Evolutionary conservation across 2,329 filamentous ascomycete genomes (phyloP).

Genomic region (Colletotrichum costaricense): DNA sequence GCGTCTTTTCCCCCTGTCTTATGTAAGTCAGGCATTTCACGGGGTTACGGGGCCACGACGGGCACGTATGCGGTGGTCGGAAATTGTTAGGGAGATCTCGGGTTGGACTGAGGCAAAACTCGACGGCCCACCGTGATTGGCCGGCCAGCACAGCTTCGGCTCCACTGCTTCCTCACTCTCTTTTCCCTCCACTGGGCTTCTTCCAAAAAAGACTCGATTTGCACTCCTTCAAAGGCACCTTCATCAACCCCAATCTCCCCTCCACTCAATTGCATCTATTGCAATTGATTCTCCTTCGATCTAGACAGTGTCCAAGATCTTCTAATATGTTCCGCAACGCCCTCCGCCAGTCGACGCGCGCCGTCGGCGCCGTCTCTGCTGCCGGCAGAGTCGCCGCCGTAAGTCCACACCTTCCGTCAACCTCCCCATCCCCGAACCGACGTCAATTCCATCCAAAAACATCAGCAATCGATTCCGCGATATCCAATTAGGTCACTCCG

Average conservation of each 20-base stretch:
- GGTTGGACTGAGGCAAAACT: conserved; percentile 38
- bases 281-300: conserved; percentile 71
- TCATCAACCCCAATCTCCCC: conserved; percentile 67
- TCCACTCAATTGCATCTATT: conserved; percentile 70
- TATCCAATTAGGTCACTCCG: conserved; percentile 46
- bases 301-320: conserved; percentile 64
- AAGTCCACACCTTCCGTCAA: conserved; percentile 65
- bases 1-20: neutral
- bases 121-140: conserved; percentile 28
- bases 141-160: conserved; percentile 31
- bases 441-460: conserved; percentile 59
- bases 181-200: conserved; percentile 55
- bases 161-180: conserved; percentile 46
- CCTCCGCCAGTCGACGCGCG: conserved; percentile 95
- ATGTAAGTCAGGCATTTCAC: conserved; percentile 15
- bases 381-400: conserved; percentile 92
- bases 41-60: conserved; percentile 24
- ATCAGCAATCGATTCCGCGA: conserved; percentile 51
- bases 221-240: conserved; percentile 60
- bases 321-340: conserved; percentile 96
- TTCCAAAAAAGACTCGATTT: conserved; percentile 55
- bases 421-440: conserved; percentile 49
- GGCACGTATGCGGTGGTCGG: conserved; percentile 25
- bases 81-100: conserved; percentile 38
- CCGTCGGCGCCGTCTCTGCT: conserved; percentile 93